A percentile compares a stretch with the other conserved stretches of the same genome.
These are phyloP conservation scores for Mesembryanthemum crystallinum DNA, from an alignment of 148 eudicot species.

Conservation along the genomic window DNA sequence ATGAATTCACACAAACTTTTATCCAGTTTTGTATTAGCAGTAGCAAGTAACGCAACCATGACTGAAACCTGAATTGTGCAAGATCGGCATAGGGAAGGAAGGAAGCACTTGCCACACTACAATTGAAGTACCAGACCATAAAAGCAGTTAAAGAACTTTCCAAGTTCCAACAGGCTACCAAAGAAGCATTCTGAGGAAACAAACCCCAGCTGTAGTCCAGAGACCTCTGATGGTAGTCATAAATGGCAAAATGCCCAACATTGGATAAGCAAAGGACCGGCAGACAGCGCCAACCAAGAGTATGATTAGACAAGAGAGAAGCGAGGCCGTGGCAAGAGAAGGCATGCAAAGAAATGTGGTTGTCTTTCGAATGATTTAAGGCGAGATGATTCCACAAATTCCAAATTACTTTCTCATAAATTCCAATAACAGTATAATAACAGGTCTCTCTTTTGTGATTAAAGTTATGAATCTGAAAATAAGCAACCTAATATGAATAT, in stretches of 20 bases:
- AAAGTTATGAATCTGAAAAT: neutral
- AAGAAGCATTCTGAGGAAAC: neutral
- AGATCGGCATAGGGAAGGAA: too few relatives aligned
- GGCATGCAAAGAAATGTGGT: neutral
- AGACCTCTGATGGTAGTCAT: neutral
- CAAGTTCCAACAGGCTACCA: neutral
- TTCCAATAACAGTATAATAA: neutral
- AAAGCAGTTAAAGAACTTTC: neutral
- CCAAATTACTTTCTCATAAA: neutral
- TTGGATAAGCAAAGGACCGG: neutral
- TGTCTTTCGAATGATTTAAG: neutral
- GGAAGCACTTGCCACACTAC: neutral
- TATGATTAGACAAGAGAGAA: neutral
- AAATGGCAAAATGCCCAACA: neutral
- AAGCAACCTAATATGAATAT: slow-evolving; percentile 2
- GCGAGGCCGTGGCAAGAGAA: neutral
- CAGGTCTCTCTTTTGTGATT: too few relatives aligned
- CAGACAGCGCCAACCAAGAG: neutral
- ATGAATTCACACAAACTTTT: neutral
- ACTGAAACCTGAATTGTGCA: too few relatives aligned
- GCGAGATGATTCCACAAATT: neutral
- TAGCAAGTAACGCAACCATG: neutral
- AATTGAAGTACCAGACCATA: neutral
- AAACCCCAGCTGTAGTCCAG: neutral
- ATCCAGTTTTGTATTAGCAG: neutral